Percentiles rank a stretch among this genome's conserved stretches.
Conservation (phyloP, 441 rosid species). For the Erodium trifolium region DNA sequence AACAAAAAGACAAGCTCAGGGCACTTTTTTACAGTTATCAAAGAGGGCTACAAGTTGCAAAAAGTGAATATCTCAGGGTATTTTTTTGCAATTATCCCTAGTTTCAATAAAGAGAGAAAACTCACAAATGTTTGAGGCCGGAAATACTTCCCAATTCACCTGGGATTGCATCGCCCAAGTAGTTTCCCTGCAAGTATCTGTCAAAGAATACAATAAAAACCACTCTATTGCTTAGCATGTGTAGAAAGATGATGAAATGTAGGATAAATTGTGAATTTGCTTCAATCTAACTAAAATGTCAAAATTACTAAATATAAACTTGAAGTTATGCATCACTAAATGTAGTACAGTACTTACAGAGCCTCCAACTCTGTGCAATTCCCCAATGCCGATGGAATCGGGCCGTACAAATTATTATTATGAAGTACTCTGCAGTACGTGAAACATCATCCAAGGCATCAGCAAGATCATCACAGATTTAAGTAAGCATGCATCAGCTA, state of each 20-base stretch:
- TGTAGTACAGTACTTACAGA: constrained; percentile 7
- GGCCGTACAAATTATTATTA: constrained; percentile 10
- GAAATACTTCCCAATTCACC: constrained; percentile 73
- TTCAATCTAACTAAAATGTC: too few relatives aligned
- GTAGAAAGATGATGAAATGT: neutral
- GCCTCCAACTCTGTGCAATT: constrained; percentile 14
- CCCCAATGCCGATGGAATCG: constrained; percentile 12
- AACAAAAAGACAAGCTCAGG: too few relatives aligned
- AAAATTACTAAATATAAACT: constrained; percentile 5
- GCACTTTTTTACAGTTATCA: too few relatives aligned
- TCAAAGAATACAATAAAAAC: constrained; percentile 19
- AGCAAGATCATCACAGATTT: neutral
- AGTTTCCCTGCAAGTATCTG: constrained; percentile 89
- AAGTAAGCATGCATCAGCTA: neutral
- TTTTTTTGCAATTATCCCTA: too few relatives aligned
- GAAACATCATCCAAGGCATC: neutral
- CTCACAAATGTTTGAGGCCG: constrained; percentile 66
- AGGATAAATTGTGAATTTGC: neutral
- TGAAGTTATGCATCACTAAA: neutral
- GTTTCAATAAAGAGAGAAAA: constrained; percentile 22
- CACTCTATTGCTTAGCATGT: neutral
- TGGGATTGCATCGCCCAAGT: constrained; percentile 71
- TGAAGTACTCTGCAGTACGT: constrained; percentile 5
- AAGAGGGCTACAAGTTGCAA: too few relatives aligned
- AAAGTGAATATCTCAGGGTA: too few relatives aligned